Conservation (phyloP, 257 asterid genomes). For the Solanum appendiculatum region DNA sequence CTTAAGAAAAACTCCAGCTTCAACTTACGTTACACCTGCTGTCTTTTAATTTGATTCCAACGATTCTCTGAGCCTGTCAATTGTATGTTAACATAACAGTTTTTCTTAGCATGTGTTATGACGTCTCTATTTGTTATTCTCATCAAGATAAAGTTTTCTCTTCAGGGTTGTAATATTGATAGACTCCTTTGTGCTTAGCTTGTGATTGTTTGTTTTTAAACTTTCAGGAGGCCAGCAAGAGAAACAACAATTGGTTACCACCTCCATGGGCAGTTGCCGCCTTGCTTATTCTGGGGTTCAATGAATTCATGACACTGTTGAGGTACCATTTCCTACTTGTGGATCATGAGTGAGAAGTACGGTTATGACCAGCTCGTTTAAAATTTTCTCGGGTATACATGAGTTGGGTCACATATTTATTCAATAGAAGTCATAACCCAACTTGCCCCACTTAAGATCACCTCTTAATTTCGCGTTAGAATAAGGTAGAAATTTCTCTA, state of each 20-base stretch:
- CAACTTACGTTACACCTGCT: not conserved
- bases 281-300: constrained; percentile 77
- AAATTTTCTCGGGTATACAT: not conserved
- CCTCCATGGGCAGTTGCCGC: constrained; percentile 98
- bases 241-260: constrained; percentile 89
- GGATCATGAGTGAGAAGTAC: not conserved
- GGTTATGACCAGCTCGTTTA: too few relatives aligned
- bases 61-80: not conserved
- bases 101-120: not conserved
- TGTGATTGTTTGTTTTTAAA: constrained; percentile 1
- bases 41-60: not conserved
- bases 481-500: not conserved
- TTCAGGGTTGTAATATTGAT: not conserved
- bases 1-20: not conserved
- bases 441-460: not conserved
- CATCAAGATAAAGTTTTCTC: not conserved
- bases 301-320: constrained; percentile 94
- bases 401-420: not conserved
- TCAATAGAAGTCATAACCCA: not conserved
- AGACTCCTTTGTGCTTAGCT: not conserved
- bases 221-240: constrained; percentile 86
- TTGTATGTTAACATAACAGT: not conserved
- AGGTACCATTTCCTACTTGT: constrained; percentile 39
- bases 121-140: not conserved
- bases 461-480: not conserved